These are phyloP conservation scores for Vitis riparia DNA, from an alignment of 164 flowering plant species.

Conservation along the genomic window DNA sequence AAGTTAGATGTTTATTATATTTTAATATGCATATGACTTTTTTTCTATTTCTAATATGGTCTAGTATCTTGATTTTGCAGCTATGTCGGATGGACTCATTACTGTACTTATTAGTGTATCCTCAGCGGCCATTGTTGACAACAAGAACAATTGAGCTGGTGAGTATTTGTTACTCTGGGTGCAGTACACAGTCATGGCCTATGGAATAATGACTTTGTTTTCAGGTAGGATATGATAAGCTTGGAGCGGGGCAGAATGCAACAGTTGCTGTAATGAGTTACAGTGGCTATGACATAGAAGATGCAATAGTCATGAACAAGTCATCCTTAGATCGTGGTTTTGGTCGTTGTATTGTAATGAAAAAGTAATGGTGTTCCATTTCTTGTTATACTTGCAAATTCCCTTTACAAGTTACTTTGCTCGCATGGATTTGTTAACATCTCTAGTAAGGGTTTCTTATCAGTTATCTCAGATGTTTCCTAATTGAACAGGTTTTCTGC, in stretches of 20 bases:
- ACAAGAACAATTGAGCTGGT: slow-evolving; percentile 97
- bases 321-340: slow-evolving; percentile 97
- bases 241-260: slow-evolving; percentile 99
- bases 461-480: too few relatives aligned
- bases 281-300: slow-evolving; percentile 98
- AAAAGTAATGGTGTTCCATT: slow-evolving; percentile 42
- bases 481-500: slow-evolving; percentile 44
- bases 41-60: background rate
- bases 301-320: slow-evolving; percentile 99
- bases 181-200: background rate
- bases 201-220: slow-evolving; percentile 11
- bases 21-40: too few relatives aligned
- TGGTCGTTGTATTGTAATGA: slow-evolving; percentile 95
- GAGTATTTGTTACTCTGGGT: slow-evolving; percentile 19
- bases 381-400: too few relatives aligned
- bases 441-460: too few relatives aligned
- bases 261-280: slow-evolving; percentile 99
- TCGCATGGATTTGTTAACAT: background rate
- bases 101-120: slow-evolving; percentile 89
- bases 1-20: too few relatives aligned
- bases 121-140: slow-evolving; percentile 92
- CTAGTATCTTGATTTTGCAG: slow-evolving; percentile 35
- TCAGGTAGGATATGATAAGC: slow-evolving; percentile 92
- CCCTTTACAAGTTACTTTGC: too few relatives aligned
- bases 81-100: slow-evolving; percentile 81